Conservation (phyloP, 148 eudicot species). For the Chenopodium formosanum region DNA sequence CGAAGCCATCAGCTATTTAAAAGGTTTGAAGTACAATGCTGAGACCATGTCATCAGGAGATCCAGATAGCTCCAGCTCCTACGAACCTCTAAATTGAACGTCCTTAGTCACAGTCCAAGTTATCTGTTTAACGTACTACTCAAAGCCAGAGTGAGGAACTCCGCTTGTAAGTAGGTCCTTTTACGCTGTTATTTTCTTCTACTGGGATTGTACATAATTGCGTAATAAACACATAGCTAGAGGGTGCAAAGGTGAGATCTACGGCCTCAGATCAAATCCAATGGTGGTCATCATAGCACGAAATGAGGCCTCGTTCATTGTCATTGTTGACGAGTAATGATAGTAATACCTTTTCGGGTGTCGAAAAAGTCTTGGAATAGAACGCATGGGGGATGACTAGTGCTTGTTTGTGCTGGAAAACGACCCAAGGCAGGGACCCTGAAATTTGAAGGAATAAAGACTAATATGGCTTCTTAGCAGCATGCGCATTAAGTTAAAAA, state of each 20-base stretch:
- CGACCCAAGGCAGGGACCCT: conserved; percentile 10
- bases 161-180: not conserved
- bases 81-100: conserved; percentile 17
- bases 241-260: not conserved
- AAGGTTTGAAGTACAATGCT: conserved; percentile 53
- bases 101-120: not conserved
- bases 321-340: conserved; percentile 33
- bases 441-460: conserved; percentile 13
- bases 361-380: conserved; percentile 35
- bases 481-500: conserved; percentile 56
- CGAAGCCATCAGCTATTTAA: conserved; percentile 61
- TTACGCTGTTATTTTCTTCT: conserved; percentile 4
- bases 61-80: conserved; percentile 27
- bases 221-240: conserved; percentile 22
- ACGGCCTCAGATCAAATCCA: not conserved
- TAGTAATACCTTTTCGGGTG: conserved; percentile 31
- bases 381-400: conserved; percentile 39
- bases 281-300: not conserved
- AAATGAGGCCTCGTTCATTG: conserved; percentile 22
- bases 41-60: conserved; percentile 35
- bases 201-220: conserved; percentile 26
- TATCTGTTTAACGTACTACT: not conserved
- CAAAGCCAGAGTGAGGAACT: not conserved
- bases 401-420: conserved; percentile 35
- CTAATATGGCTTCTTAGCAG: conserved; percentile 20